These are phyloP conservation scores for Ustulina deusta DNA, from an alignment of 2,329 filamentous ascomycete genomes.

Conservation along the genomic window DNA sequence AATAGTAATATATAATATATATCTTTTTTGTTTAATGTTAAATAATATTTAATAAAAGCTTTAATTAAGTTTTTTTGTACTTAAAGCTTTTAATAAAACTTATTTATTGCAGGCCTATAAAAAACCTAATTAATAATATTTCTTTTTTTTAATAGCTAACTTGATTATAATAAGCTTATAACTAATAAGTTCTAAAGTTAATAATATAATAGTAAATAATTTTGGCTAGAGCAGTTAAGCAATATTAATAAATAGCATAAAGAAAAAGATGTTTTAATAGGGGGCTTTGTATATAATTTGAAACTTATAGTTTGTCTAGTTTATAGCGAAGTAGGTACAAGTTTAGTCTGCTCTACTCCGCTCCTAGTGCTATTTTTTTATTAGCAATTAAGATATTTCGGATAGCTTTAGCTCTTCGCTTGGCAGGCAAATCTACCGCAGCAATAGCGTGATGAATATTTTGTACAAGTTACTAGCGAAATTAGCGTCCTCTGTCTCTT, in stretches of 20 bases:
- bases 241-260: not conserved
- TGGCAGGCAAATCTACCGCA: not conserved
- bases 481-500: too few species aligned
- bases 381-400: not conserved
- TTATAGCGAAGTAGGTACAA: not conserved
- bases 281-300: not conserved
- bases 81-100: conserved; percentile 20
- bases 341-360: not conserved
- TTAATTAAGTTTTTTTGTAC: conserved; percentile 9
- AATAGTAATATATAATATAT: not conserved
- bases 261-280: too few species aligned
- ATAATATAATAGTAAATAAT: not conserved
- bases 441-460: too few species aligned
- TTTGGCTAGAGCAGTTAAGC: not conserved
- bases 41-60: conserved; percentile 17
- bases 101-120: conserved; percentile 12
- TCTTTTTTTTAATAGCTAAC: conserved; percentile 12
- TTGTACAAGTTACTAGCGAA: too few species aligned
- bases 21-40: not conserved
- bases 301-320: too few species aligned
- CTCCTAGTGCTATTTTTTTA: not conserved
- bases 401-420: not conserved
- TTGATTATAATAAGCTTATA: conserved; percentile 7
- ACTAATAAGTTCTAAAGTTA: conserved; percentile 9
- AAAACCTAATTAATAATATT: conserved; percentile 17